Base-by-base conservation (phyloP, 2,329 filamentous ascomycete species). In the Ramularia endophylla region DNA sequence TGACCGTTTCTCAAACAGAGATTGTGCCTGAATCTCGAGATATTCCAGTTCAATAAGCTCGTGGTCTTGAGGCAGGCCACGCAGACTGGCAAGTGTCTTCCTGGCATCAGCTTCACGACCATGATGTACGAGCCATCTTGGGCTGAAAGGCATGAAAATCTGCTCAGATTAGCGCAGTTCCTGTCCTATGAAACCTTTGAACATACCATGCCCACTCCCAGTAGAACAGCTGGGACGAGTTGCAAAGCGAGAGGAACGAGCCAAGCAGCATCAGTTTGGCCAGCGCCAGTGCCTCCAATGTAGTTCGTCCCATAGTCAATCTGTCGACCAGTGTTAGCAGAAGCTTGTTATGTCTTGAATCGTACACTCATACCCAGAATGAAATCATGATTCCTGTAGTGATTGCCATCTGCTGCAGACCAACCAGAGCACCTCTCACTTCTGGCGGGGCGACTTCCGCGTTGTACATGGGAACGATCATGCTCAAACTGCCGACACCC, bases 11-110 rank as follows among this genome's bases (percentile, higher is more conserved):
- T 90, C 85, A 51, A 90, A 92, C 13, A 85, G 62, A 0, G 79
- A 81, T 60, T 87, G 82, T 0, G 85, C 83, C 61, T 86, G 85
- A 65, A 90, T 89, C 59, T 90, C 85, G n/a, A 87, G 74, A 57
- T 83, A 87, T 55, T 90, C 86, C 1, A 87, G 70, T 49, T 83
- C 75, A 27, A 89, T 75, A 0, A 86, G 72, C 42, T 85, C 79
- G 55, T 87, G 74, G 48, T 83, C 74, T 12, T 66, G 57, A 0
- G 76, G 61, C 0, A 86, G 72, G 5, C 71, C 72, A 17, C 86
- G 78, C 2, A 90, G 75, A 36, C 60, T 69, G 0, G 83, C 77
- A 1, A 90, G 71, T 1, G 80, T 77, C 8, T 60, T 59, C 12
- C 77, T 75, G 0, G 81, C 82, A 58, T 89, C 84, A 0, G 72